Percentiles rank a stretch among this genome's conserved stretches.
Conservation (phyloP, 129 eudicot genomes). For the Chrysanthemum seticuspe region DNA sequence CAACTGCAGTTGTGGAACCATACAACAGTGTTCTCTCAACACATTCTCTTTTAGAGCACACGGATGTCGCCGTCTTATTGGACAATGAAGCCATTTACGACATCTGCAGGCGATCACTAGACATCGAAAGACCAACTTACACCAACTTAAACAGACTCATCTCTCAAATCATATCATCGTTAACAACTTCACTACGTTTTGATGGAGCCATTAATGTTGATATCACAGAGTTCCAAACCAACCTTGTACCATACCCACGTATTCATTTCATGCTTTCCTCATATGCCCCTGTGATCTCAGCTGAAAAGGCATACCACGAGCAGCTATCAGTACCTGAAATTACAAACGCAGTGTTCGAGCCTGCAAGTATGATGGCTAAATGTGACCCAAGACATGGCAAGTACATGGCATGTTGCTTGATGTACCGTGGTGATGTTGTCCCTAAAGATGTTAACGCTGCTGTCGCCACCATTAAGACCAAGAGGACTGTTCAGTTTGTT, state of each 20-base stretch:
- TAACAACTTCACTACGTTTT: slow-evolving; percentile 89
- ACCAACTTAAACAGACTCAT: slow-evolving; percentile 86
- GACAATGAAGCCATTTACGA: slow-evolving; percentile 97
- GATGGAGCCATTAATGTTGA: slow-evolving; percentile 99
- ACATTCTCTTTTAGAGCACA: slow-evolving; percentile 90
- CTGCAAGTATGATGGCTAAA: slow-evolving; percentile 97
- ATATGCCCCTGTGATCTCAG: slow-evolving; percentile 96
- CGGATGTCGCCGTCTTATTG: slow-evolving; percentile 85
- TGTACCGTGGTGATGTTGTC: slow-evolving; percentile 96
- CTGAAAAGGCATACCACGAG: slow-evolving; percentile 92
- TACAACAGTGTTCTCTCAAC: slow-evolving; percentile 97
- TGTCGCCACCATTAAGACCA: slow-evolving; percentile 90
- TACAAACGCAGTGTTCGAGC: slow-evolving; percentile 91
- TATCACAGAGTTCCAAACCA: slow-evolving; percentile 90
- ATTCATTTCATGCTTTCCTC: slow-evolving; percentile 98
- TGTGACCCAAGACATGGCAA: slow-evolving; percentile 98
- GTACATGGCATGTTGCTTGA: slow-evolving; percentile 94
- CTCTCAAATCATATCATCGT: slow-evolving; percentile 87
- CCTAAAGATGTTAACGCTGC: slow-evolving; percentile 98
- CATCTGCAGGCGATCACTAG: slow-evolving; percentile 78
- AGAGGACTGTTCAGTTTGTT: slow-evolving; percentile 92
- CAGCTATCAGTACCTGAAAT: slow-evolving; percentile 93
- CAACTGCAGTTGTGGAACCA: slow-evolving; percentile 95
- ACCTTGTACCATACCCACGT: slow-evolving; percentile 94
- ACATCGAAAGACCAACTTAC: slow-evolving; percentile 93